These are phyloP conservation scores for Tothia fuscella DNA, from an alignment of 2,329 filamentous ascomycete species.

Conservation along the genomic window DNA sequence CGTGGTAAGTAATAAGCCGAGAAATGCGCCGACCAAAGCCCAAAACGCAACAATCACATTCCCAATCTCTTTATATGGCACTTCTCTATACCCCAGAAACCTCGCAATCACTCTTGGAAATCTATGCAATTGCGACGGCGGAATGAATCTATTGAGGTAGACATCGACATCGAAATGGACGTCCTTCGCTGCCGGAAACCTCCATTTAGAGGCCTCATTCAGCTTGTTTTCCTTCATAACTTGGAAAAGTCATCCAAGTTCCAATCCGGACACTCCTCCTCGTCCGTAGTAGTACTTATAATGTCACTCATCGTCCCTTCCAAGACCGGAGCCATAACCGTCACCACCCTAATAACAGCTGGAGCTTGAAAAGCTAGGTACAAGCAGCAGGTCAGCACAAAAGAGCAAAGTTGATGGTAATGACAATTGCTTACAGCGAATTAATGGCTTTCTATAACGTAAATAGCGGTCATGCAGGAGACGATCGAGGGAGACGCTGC, in stretches of 20 bases:
- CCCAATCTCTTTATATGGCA: constrained; percentile 27
- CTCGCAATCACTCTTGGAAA: constrained; percentile 56
- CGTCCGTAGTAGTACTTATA: no score
- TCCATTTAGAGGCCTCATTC: no score
- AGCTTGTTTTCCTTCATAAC: no score
- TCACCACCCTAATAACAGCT: no score
- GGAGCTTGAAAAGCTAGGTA: no score
- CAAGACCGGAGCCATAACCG: no score
- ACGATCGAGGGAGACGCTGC: no score
- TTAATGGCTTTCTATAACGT: constrained; percentile 1
- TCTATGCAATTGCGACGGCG: constrained; percentile 49
- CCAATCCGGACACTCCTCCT: no score
- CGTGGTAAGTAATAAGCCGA: constrained; percentile 30
- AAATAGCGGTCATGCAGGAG: no score
- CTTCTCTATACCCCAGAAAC: constrained; percentile 43
- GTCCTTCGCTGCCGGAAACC: background rate
- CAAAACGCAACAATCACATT: constrained; percentile 30
- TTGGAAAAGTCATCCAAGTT: background rate
- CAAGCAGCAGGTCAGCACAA: no score
- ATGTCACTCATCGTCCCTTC: no score
- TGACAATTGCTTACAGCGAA: background rate
- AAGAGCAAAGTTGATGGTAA: constrained; percentile 1
- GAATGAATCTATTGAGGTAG: constrained; percentile 60
- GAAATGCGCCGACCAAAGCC: constrained; percentile 32
- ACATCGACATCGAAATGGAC: constrained; percentile 60